Base-by-base conservation (phyloP, 2,329 filamentous ascomycete genomes). In the Ophiocordyceps sinensis region DNA sequence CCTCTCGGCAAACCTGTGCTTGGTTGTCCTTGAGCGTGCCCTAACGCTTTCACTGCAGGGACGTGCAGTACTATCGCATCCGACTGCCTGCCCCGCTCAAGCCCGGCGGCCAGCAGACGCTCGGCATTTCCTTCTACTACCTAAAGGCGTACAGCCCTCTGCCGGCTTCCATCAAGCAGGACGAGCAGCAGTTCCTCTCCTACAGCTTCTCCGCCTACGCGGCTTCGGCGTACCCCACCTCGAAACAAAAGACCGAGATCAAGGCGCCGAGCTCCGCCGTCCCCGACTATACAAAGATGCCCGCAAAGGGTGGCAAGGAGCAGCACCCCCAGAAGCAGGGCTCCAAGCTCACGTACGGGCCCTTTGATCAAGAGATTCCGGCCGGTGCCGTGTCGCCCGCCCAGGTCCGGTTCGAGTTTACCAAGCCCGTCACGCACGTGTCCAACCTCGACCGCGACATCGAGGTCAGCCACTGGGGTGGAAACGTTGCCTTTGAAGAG, bases 391-490 rank as follows among this genome's bases (percentile, higher is more conserved):
- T 68, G 37, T 75, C 85, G 53, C 78, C 80, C 15, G 78, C 86
- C 44, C 77, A 72, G 49, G 80, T 95, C 41, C 84, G 91, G 46
- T 96, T 94, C 63, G 88, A 98, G 62, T 95, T 91, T 66, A 95
- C 85, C 48, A 93, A 89, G 64, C 89, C 91, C 12, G 70, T 98
- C 43, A 82, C 79, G 36, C 85, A 91, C 55, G 76, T 86, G 39
- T 77, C 78, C 29, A 68, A 76, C 14, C 70, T 98, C 44, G 85
- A 96, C 64, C 81, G 91, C 45, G 88, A 96, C 54, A 68, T 98
- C 47, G 91, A 98, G 61, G 82, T 98, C 52, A 94, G 85, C 58
- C 91, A 96, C 63, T 98, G 91, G 91, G 91, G 91, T 50, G 91
- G 91, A 47, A 98, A 98, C 58, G 65, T 96, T 41, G 91, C 91